phyloP scores from a whole-genome alignment of 2,329 filamentous ascomycete species.

The Davidsoniella virescens region DNA sequence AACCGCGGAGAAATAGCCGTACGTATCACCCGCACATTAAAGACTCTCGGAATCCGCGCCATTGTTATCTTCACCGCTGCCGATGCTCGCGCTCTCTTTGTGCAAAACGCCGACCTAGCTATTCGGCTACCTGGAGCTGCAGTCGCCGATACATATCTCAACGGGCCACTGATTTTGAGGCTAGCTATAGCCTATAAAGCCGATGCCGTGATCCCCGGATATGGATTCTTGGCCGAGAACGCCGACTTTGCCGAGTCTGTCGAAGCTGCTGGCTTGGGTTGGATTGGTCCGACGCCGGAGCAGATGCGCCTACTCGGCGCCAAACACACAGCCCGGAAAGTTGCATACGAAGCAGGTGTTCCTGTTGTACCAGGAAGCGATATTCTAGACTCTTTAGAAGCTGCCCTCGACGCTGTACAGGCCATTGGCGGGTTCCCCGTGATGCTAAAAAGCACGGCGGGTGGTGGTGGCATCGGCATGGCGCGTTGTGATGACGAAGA shows the following conservation, averaged over 20 bases:
- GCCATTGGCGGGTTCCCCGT: conserved; percentile 21
- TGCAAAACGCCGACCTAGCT: conserved; percentile 48
- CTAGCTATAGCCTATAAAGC: conserved; percentile 32
- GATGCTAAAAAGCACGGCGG: conserved; percentile 27
- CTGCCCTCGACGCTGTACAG: conserved; percentile 17
- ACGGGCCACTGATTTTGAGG: conserved; percentile 42
- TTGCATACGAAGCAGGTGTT: conserved; percentile 19
- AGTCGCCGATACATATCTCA: conserved; percentile 40
- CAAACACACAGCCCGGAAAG: conserved; percentile 23
- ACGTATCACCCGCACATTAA: conserved; percentile 51
- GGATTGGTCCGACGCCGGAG: conserved; percentile 39
- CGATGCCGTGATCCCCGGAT: conserved; percentile 48
- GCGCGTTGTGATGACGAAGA: conserved; percentile 16
- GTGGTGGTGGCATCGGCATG: conserved; percentile 28
- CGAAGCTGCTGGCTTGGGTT: conserved; percentile 36
- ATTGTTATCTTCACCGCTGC: conserved; percentile 51
- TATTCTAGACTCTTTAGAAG: conserved; percentile 8
- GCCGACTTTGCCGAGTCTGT: conserved; percentile 41
- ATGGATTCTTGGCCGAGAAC: conserved; percentile 51
- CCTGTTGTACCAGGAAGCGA: conserved; percentile 22
- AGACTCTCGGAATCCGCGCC: conserved; percentile 48
- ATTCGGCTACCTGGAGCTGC: conserved; percentile 41
- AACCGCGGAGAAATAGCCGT: conserved; percentile 63
- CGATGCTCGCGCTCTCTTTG: conserved; percentile 52
- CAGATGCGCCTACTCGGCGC: conserved; percentile 24